These are phyloP conservation scores for Byssochlamys sp. DNA, from an alignment of 2,329 filamentous ascomycete species.

Conservation along the genomic window DNA sequence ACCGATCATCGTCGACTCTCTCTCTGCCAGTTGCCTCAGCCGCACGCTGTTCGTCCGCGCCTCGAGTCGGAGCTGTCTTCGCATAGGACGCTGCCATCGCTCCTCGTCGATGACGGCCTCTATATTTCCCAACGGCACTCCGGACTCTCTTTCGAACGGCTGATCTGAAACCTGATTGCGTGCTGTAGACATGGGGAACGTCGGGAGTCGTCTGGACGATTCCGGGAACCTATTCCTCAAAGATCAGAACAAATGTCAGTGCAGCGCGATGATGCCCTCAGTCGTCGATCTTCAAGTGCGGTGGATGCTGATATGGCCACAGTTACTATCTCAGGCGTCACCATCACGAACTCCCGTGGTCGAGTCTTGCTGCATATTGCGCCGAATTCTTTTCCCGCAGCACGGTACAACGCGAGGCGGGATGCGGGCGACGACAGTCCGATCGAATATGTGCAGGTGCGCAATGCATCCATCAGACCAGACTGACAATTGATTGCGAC, in stretches of 20 bases:
- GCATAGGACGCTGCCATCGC: conserved; percentile 16
- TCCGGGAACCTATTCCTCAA: conserved; percentile 67
- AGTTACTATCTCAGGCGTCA: conserved; percentile 82
- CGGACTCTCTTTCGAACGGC: conserved; percentile 18
- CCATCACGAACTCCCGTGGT: conserved; percentile 68
- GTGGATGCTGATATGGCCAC: conserved; percentile 1
- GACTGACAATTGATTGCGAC: neutral
- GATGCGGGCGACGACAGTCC: conserved; percentile 63
- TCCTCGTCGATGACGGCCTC: conserved; percentile 25
- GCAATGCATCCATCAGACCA: neutral
- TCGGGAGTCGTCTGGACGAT: conserved; percentile 81
- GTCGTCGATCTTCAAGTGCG: neutral
- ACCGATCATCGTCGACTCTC: conserved; percentile 8
- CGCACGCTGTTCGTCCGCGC: conserved; percentile 6
- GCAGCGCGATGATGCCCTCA: conserved; percentile 4
- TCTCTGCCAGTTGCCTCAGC: conserved; percentile 2
- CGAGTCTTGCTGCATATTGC: conserved; percentile 66
- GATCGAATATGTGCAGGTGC: conserved; percentile 86
- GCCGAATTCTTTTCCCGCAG: conserved; percentile 81
- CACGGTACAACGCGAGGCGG: conserved; percentile 62
- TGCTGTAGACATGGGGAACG: conserved; percentile 68
- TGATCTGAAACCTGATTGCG: conserved; percentile 14
- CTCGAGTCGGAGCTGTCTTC: conserved; percentile 1
- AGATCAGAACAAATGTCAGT: conserved; percentile 83
- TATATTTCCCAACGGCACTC: conserved; percentile 18